phyloP scores from a whole-genome alignment of 495 filamentous ascomycete species.

The Xylaria palmicola region DNA sequence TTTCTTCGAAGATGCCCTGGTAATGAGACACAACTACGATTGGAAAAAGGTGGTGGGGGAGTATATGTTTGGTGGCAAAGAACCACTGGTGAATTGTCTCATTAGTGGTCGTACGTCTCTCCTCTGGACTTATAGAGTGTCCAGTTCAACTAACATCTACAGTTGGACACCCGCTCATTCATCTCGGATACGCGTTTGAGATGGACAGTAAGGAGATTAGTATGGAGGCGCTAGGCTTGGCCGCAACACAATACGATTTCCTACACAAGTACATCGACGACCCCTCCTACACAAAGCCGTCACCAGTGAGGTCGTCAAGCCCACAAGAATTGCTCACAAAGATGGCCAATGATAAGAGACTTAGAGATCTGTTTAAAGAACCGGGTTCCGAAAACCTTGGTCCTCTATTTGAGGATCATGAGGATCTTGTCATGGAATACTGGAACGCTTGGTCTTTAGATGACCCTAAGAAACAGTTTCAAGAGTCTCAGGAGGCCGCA shows the following conservation, averaged over 20 bases:
- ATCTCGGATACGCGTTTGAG: conserved; percentile 86
- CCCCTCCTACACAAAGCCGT: conserved; percentile 59
- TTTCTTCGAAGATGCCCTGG: conserved; percentile 87
- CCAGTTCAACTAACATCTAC: conserved; percentile 18
- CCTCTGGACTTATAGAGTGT: neutral
- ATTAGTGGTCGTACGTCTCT: conserved; percentile 69
- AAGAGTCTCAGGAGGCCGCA: conserved; percentile 73
- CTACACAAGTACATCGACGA: conserved; percentile 80
- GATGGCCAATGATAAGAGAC: conserved; percentile 51
- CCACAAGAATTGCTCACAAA: conserved; percentile 65
- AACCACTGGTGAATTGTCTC: conserved; percentile 77
- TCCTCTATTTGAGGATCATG: conserved; percentile 63
- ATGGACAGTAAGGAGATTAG: conserved; percentile 73
- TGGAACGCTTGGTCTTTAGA: conserved; percentile 81
- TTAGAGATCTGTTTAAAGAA: conserved; percentile 60
- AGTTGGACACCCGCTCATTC: conserved; percentile 89
- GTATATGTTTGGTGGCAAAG: conserved; percentile 70
- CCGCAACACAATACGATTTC: conserved; percentile 68
- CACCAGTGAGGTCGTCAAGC: conserved; percentile 52
- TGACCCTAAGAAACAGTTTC: conserved; percentile 67
- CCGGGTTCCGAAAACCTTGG: conserved; percentile 64
- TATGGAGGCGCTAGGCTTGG: conserved; percentile 77
- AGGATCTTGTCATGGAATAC: conserved; percentile 71
- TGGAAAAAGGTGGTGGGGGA: conserved; percentile 77
- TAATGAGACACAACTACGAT: conserved; percentile 68